Conservation (phyloP, 345 rosid species). For the Linum lewisii region DNA sequence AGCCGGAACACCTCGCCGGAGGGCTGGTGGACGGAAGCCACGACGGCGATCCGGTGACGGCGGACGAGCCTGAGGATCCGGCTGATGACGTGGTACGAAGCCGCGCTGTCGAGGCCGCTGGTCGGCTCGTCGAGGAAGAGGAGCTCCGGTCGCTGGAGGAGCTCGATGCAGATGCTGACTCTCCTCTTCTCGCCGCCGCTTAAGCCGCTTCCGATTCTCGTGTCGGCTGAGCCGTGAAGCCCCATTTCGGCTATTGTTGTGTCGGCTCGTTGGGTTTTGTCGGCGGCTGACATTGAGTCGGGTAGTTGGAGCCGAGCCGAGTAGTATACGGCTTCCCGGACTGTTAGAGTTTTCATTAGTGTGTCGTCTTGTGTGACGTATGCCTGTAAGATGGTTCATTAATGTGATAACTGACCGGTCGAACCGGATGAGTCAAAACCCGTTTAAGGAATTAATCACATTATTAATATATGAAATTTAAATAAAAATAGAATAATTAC, state of each 20-base stretch:
- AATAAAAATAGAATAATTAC: too few species aligned
- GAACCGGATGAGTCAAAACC: too few species aligned
- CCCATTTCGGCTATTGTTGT: constrained; percentile 47
- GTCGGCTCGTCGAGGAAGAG: constrained; percentile 49
- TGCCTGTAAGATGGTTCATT: constrained; percentile 26
- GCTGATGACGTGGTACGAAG: constrained; percentile 41
- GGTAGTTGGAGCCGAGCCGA: constrained; percentile 51
- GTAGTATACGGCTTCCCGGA: constrained; percentile 38
- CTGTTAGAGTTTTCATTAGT: constrained; percentile 30
- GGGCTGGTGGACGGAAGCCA: constrained; percentile 48
- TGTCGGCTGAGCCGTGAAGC: constrained; percentile 26
- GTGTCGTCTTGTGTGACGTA: constrained; percentile 44
- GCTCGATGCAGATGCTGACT: constrained; percentile 50
- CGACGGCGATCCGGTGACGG: constrained; percentile 24
- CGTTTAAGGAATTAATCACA: too few species aligned
- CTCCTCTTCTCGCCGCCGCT: constrained; percentile 51
- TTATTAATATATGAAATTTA: too few species aligned
- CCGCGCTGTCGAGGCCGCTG: constrained; percentile 46
- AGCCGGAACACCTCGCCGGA: constrained; percentile 39
- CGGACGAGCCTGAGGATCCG: constrained; percentile 28
- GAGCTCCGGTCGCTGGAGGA: constrained; percentile 36
- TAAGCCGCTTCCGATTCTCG: constrained; percentile 52
- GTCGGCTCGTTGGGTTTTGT: constrained; percentile 44
- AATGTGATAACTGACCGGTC: too few species aligned
- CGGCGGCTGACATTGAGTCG: constrained; percentile 25